Evolutionary conservation across 257 asterid species (phyloP).

Genomic region (Ophiorrhiza pumila): DNA sequence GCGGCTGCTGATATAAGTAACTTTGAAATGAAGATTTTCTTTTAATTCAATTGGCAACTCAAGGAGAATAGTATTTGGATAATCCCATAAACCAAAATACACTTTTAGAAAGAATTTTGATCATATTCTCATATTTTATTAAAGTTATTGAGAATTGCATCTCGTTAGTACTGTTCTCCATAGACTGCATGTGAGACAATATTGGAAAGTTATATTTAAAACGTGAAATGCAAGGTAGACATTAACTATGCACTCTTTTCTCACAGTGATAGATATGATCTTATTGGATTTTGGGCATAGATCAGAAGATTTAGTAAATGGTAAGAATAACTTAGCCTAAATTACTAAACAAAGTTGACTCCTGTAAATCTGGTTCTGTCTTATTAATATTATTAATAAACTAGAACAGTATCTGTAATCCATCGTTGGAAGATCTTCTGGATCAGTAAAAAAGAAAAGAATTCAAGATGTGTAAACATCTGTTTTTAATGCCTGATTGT

Average conservation of each 20-base stretch:
- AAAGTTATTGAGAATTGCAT: background rate
- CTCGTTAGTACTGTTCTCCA: background rate
- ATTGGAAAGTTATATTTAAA: background rate
- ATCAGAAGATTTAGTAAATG: constrained; percentile 11
- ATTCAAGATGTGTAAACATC: constrained; percentile 9
- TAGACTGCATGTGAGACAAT: background rate
- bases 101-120: background rate
- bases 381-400: too few species aligned
- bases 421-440: constrained; percentile 11
- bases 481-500: constrained; percentile 30
- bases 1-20: background rate
- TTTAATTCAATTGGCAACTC: too few species aligned
- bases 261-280: background rate
- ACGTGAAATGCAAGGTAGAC: constrained; percentile 5
- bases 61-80: background rate
- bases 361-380: constrained; percentile 25
- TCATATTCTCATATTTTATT: background rate
- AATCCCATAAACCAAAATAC: background rate
- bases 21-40: too few species aligned
- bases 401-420: constrained; percentile 2
- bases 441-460: background rate
- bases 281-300: constrained; percentile 12
- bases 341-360: constrained; percentile 42
- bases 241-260: background rate
- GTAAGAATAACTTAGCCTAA: constrained; percentile 11